Evolutionary conservation across 192 early-diverging fungal species (phyloP), one percentile per base, ranked within the genome.

Genomic region (Coemansia sp.): DNA sequence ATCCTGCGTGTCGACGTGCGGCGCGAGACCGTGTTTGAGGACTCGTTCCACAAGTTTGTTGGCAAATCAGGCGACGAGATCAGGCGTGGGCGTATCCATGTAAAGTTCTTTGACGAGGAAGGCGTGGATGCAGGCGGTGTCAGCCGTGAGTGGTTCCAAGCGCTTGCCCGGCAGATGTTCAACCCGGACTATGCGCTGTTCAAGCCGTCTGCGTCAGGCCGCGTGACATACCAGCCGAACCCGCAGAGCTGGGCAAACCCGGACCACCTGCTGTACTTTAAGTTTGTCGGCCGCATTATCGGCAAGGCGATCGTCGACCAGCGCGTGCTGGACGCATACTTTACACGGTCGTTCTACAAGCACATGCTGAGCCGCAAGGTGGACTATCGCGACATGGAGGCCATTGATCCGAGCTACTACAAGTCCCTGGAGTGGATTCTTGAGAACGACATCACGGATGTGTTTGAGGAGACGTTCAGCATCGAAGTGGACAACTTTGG

Each of bases 251-350:
- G 87, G 79, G 87, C 90, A 58, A 99, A 99, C 67, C 89, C 93
- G 0, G 97, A 97, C 59, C 97, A 99, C 75, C 66, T 99, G 61
- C 81, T 86, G 53, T 99, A 94, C 84, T 97, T 99, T 84, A 93
- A 92, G 78, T 99, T 99, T 87, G 94, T 99, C 53, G 97, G 97
- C 20, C 90, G 97, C 61, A 90, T 99, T 48, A 97, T 99, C 62
- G 97, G 95, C 61, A 99, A 99, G 82, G 97, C 97, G n/a, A 97
- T 99, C 62, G 97, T 92, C 56, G 97, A 99, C 76, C 95, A 94
- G 53, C 85, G 93, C 10, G 85, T 95, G 55, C 74, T 99, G 64
- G 97, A 99, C 74, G 91, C 91, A 17, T 97, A 99, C 79, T 99
- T 99, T 73, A 99, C 97, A 8, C 85, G 97, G 59, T 97, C 95